Evolutionary conservation across 2,329 filamentous ascomycete species (phyloP).

Genomic region (Phialocephala sp.): DNA sequence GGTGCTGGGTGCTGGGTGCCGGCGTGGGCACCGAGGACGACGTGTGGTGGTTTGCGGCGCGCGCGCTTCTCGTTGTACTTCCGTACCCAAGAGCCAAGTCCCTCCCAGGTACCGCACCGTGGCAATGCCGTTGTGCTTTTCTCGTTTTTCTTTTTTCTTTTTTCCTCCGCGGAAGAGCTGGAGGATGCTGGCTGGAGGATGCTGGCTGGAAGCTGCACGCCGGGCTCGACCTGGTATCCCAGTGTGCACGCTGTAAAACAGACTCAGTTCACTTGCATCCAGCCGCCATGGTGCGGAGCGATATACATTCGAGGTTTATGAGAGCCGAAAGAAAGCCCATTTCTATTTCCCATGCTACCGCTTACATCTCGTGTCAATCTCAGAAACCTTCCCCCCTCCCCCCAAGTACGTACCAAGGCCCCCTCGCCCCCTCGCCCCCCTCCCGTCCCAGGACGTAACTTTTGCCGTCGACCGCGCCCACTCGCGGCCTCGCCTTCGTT

Average conservation of each 20-base stretch:
- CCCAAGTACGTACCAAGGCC: background rate
- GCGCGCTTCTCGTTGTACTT: constrained; percentile 2
- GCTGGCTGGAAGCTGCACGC: background rate
- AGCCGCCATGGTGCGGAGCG: background rate
- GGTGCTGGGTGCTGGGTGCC: background rate
- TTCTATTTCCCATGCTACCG: background rate
- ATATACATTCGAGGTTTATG: background rate
- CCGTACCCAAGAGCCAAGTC: too few relatives aligned
- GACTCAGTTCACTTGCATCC: background rate
- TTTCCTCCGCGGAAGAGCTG: too few relatives aligned
- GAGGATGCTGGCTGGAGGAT: background rate
- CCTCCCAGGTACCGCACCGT: background rate
- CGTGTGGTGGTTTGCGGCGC: background rate
- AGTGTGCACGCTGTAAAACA: background rate
- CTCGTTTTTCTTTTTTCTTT: too few relatives aligned
- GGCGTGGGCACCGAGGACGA: background rate
- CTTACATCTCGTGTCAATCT: background rate
- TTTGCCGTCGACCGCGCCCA: constrained; percentile 13
- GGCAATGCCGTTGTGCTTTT: background rate
- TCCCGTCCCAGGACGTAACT: background rate
- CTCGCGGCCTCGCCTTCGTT: background rate
- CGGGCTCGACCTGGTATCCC: background rate
- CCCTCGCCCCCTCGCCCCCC: too few relatives aligned
- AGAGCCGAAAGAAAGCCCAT: background rate
- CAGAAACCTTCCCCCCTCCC: background rate